phyloP scores from a whole-genome alignment of 441 rosid species.

The Croton laevigatus region DNA sequence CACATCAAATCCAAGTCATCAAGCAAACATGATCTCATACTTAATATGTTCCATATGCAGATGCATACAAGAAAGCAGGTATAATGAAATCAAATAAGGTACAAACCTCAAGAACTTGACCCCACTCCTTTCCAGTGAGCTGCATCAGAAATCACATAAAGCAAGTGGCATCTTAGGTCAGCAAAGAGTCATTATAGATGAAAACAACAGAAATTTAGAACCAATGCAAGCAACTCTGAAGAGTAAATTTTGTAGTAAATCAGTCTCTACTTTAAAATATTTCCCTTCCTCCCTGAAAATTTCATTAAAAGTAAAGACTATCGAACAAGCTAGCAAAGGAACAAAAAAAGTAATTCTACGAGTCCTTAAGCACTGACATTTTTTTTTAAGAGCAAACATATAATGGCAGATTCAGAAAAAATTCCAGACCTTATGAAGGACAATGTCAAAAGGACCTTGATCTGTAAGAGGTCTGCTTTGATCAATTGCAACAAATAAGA shows the following conservation, averaged over 20 bases:
- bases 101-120: conserved; percentile 78
- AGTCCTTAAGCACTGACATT: not conserved
- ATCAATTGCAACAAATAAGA: conserved; percentile 73
- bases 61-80: not conserved
- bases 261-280: not conserved
- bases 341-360: not conserved
- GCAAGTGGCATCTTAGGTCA: conserved; percentile 2
- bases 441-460: conserved; percentile 84
- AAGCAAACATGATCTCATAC: conserved; percentile 9
- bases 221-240: not conserved
- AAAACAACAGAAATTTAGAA: not conserved
- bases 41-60: conserved; percentile 10
- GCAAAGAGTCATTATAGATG: not conserved
- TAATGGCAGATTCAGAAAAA: not conserved
- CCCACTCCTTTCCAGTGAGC: conserved; percentile 75
- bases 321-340: not conserved
- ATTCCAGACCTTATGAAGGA: conserved; percentile 65
- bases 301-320: not conserved
- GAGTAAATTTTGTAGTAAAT: not conserved
- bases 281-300: not conserved
- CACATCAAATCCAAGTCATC: conserved; percentile 9
- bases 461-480: conserved; percentile 65
- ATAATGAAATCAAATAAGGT: conserved; percentile 3
- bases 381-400: not conserved
- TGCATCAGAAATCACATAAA: conserved; percentile 30